These are phyloP conservation scores for Lanmaoa pseudosensibilis DNA, from an alignment of 768 basidiomycete species.

Conservation along the genomic window DNA sequence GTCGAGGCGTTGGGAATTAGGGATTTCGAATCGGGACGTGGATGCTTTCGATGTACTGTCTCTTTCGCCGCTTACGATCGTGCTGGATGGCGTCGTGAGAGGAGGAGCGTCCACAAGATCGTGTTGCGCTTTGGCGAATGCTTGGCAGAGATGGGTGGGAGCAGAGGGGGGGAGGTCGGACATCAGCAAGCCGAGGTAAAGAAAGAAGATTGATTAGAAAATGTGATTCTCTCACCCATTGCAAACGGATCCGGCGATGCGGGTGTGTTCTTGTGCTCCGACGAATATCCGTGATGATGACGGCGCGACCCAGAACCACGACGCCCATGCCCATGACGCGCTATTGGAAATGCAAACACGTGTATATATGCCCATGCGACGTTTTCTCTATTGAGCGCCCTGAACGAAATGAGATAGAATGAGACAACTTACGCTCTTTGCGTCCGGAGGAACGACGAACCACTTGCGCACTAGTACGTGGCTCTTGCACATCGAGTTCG, in stretches of 20 bases:
- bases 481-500: constrained; percentile 10
- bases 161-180: background rate
- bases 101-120: constrained; percentile 2
- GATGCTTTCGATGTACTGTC: background rate
- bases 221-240: constrained; percentile 10
- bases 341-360: background rate
- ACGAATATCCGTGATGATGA: constrained; percentile 1
- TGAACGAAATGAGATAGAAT: background rate
- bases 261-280: background rate
- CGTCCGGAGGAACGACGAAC: background rate
- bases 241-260: constrained; percentile 23
- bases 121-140: constrained; percentile 21
- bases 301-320: constrained; percentile 14
- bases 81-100: background rate
- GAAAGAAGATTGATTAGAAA: background rate
- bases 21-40: background rate
- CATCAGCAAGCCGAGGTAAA: background rate
- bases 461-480: background rate
- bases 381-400: background rate
- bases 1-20: background rate
- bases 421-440: constrained; percentile 16
- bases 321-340: constrained; percentile 2
- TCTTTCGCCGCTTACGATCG: background rate
- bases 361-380: background rate
- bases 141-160: constrained; percentile 2